Conservation (phyloP, 192 early-diverging fungal genomes). For the Coemansia sp. region DNA sequence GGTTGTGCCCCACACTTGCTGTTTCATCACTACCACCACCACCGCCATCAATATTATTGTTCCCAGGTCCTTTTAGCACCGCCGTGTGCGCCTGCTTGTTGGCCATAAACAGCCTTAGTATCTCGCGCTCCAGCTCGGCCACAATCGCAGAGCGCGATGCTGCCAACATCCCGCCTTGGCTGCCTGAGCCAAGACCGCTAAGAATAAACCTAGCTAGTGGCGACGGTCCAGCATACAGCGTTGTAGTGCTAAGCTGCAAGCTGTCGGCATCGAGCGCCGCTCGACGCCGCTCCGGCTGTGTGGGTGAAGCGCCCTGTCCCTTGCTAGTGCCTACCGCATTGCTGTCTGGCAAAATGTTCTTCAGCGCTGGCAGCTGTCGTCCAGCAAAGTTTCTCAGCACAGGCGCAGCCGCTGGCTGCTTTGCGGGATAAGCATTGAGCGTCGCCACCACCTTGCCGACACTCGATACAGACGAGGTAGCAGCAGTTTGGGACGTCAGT, state of each 20-base stretch:
- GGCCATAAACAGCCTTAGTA: conserved; percentile 6
- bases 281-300: conserved; percentile 3
- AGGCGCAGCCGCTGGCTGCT: background rate
- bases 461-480: background rate
- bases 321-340: background rate
- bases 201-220: conserved; percentile 43
- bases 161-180: background rate
- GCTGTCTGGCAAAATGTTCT: no score
- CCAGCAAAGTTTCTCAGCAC: conserved; percentile 27
- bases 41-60: no score
- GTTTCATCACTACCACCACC: background rate
- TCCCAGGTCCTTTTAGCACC: no score
- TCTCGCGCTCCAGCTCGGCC: conserved; percentile 15
- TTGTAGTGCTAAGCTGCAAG: conserved; percentile 4
- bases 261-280: conserved; percentile 1
- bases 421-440: conserved; percentile 10
- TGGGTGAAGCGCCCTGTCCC: background rate
- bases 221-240: conserved; percentile 37
- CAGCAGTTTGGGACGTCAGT: background rate
- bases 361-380: conserved; percentile 23
- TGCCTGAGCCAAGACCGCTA: background rate
- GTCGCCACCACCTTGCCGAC: conserved; percentile 42
- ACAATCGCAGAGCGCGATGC: background rate
- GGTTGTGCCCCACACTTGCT: background rate
- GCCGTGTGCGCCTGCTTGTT: conserved; percentile 2